Percentiles rank a stretch among this genome's conserved stretches.
Evolutionary conservation across 1,139 yeast genomes (phyloP).

Genomic region (Geotrichum reessii): DNA sequence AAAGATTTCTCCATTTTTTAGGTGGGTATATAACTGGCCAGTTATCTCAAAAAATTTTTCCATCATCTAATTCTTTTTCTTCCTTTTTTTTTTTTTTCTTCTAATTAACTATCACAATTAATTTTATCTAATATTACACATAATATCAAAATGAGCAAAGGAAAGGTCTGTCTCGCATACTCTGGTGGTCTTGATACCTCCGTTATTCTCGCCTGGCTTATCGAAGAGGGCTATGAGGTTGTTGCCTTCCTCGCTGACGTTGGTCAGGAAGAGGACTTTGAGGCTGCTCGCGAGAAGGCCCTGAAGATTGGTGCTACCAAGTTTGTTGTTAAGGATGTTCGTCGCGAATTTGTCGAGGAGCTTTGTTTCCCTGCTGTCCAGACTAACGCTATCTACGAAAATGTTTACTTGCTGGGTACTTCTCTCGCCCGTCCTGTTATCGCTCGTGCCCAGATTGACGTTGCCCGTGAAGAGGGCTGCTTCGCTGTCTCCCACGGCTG

Average conservation of each 20-base stretch:
- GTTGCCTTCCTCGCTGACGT: conserved; percentile 96
- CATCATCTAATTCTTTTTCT: conserved; percentile 3
- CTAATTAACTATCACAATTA: not conserved
- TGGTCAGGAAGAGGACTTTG: conserved; percentile 98
- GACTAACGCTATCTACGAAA: conserved; percentile 94
- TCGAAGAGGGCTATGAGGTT: conserved; percentile 96
- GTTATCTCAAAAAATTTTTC: not conserved
- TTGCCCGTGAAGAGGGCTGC: conserved; percentile 95
- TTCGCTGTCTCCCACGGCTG: conserved; percentile 98
- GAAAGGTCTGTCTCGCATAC: conserved; percentile 97
- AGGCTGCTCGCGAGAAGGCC: conserved; percentile 94
- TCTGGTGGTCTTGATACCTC: conserved; percentile 99
- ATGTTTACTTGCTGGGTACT: conserved; percentile 91
- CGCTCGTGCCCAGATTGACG: conserved; percentile 95
- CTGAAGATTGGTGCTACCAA: conserved; percentile 95
- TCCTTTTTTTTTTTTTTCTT: conserved; percentile 1
- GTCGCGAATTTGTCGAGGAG: conserved; percentile 89
- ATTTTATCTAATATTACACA: not conserved
- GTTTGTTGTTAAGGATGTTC: conserved; percentile 88
- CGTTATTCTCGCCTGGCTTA: conserved; percentile 93
- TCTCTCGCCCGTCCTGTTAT: conserved; percentile 97
- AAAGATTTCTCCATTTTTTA: not conserved
- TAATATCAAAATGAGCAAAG: conserved; percentile 65
- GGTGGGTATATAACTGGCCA: not conserved
- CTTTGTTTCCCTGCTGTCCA: conserved; percentile 95